Evolutionary conservation across 73 alveolate genomes (phyloP).

Genomic region (Paramecium sonneborni): DNA sequence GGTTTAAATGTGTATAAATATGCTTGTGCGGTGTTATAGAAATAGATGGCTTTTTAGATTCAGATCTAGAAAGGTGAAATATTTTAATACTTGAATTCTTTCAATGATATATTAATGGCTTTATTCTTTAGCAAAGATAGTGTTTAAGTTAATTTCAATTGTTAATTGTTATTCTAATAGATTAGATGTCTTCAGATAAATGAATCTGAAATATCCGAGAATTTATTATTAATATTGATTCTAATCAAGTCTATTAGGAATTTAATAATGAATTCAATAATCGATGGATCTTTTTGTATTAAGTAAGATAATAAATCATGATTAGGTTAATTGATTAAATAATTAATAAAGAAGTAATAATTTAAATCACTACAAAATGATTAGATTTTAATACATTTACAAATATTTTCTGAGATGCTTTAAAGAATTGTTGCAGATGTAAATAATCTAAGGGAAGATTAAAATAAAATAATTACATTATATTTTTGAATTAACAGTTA

Average conservation of each 20-base stretch:
- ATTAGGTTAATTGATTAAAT: background rate
- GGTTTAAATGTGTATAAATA: too few species aligned
- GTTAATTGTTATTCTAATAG: too few species aligned
- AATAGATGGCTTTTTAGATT: too few species aligned
- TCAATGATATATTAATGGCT: background rate
- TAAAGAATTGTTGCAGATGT: constrained; percentile 6
- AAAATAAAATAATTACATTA: background rate
- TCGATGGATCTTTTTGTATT: background rate
- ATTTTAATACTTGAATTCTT: too few species aligned
- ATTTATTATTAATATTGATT: too few species aligned
- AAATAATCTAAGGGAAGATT: background rate
- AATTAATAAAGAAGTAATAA: background rate
- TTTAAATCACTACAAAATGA: background rate
- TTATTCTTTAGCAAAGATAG: background rate
- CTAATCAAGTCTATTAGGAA: too few species aligned
- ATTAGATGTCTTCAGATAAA: too few species aligned
- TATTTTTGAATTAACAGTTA: background rate
- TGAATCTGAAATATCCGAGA: too few species aligned
- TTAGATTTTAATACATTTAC: background rate
- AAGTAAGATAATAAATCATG: background rate
- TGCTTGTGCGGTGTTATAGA: too few species aligned
- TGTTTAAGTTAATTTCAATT: background rate
- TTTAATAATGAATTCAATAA: constrained; percentile 14
- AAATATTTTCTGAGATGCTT: background rate
- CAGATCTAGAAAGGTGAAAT: too few species aligned